These are phyloP conservation scores for Ophiocordyceps camponoti-saundersi DNA, from an alignment of 2,329 filamentous ascomycete species.

Conservation along the genomic window DNA sequence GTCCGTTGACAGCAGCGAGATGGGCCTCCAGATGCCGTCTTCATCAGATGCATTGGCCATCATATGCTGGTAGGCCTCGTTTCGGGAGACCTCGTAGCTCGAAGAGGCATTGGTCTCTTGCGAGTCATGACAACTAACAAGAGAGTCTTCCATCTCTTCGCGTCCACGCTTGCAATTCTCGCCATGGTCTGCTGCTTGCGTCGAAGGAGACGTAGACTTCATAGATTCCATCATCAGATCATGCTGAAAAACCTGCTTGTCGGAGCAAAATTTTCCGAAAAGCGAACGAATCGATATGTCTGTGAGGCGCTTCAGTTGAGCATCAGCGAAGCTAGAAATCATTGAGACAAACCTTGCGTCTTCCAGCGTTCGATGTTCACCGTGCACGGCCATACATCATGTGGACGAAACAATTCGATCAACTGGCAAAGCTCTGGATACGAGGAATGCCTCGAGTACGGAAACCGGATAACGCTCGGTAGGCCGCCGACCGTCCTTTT, in stretches of 20 bases:
- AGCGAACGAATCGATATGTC: slow-evolving; percentile 46
- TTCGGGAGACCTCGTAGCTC: slow-evolving; percentile 9
- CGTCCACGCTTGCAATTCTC: slow-evolving; percentile 7
- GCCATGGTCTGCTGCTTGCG: not conserved
- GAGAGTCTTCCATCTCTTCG: not conserved
- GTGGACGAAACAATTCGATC: slow-evolving; percentile 49
- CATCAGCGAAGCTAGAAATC: too few relatives aligned
- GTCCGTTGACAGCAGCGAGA: slow-evolving; percentile 17
- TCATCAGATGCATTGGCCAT: slow-evolving; percentile 8
- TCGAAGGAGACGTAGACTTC: not conserved
- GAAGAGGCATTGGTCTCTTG: slow-evolving; percentile 3
- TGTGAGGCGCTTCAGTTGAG: slow-evolving; percentile 4
- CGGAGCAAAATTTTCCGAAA: slow-evolving; percentile 55
- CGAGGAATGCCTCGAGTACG: slow-evolving; percentile 81
- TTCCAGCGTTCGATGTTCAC: slow-evolving; percentile 47
- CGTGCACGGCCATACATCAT: slow-evolving; percentile 72
- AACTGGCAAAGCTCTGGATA: slow-evolving; percentile 63
- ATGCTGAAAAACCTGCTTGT: slow-evolving; percentile 37
- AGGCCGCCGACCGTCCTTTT: slow-evolving; percentile 7
- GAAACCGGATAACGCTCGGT: slow-evolving; percentile 41
- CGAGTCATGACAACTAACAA: not conserved
- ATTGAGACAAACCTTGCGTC: slow-evolving; percentile 18
- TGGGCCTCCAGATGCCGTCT: slow-evolving; percentile 12
- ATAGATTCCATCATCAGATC: slow-evolving; percentile 40
- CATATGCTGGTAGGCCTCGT: slow-evolving; percentile 18